A percentile compares a stretch with the other conserved stretches of the same genome.
Evolutionary conservation across 495 filamentous ascomycete species (phyloP).

Genomic region (Daldinia childiae): DNA sequence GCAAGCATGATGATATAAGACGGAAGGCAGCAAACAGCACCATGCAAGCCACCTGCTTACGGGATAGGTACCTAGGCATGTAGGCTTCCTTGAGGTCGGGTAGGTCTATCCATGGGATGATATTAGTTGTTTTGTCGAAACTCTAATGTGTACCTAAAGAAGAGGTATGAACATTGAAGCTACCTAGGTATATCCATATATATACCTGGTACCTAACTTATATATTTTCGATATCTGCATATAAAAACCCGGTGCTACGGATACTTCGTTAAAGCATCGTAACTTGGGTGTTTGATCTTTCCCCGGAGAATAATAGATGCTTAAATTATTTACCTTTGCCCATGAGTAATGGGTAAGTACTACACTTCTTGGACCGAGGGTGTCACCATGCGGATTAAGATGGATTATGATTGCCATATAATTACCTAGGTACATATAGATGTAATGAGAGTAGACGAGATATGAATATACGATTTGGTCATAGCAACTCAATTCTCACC

Average conservation of each 20-base stretch:
- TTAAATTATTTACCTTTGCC: too few species aligned
- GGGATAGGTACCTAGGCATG: neutral
- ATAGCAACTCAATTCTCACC: neutral
- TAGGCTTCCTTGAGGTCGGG: neutral
- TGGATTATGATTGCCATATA: neutral
- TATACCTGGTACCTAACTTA: too few species aligned
- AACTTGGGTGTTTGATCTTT: neutral
- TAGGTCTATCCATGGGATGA: neutral
- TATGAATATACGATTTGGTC: neutral
- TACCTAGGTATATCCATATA: too few species aligned
- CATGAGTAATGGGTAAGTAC: too few species aligned
- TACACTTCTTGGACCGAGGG: neutral
- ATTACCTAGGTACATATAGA: too few species aligned
- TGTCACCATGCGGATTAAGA: neutral
- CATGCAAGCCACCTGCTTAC: constrained; percentile 6
- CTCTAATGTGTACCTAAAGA: neutral
- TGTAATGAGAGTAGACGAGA: neutral
- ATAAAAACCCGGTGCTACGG: neutral
- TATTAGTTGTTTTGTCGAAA: neutral
- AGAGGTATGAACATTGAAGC: neutral
- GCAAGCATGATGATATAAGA: too few species aligned
- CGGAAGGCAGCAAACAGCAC: neutral
- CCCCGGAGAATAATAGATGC: neutral
- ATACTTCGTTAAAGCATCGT: neutral
- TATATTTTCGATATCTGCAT: neutral